Evolutionary conservation across 805 yeast species (phyloP), one percentile per base, ranked within the genome.

Genomic region (Metschnikowia anglica): DNA sequence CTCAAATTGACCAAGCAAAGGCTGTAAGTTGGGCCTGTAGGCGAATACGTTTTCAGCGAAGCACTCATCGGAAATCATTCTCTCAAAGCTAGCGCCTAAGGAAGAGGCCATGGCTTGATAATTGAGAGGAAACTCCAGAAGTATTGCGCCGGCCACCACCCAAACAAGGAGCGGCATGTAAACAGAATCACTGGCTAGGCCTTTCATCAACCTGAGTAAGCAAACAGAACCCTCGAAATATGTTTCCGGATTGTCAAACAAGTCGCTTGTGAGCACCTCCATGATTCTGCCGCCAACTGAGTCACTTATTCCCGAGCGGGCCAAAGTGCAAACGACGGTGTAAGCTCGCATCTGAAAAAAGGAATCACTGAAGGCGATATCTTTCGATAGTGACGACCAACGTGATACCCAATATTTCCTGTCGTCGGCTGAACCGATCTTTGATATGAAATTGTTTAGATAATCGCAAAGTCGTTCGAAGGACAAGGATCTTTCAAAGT

Each of bases 291-390:
- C 62, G 1, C 67, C 68, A 0, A 77, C 51, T 68, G 70, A 67
- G 52, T 82, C 86, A 37, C 79, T 77, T 19, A 84, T 76, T 20
- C 88, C 88, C 10, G 70, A 63, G 47, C 77, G 77, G 0, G 87
- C 74, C 33, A 88, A 60, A 27, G 83, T 78, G 29, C 96, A 93
- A 13, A 86, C 70, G 5, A 85, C 75, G 48, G 86, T 66, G 48
- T 83, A 65, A 0, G 89, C 86, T 41, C 91, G 70, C 4, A 79
- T 77, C 52, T 85, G 86, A 37, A 85, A 70, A 27, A 81, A 74
- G 0, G 87, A 77, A 19, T 72, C 70, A 3, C 69, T 62, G 54
- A 81, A 80, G 0, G 86, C 81, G 15, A 85, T 75, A 49, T 79
- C 82, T 70, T 81, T 68, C 4, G 83, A 76, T 51, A 77, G 74